Base-by-base conservation (phyloP, 106 monocot genomes). In the Xerophyta viscosa region DNA sequence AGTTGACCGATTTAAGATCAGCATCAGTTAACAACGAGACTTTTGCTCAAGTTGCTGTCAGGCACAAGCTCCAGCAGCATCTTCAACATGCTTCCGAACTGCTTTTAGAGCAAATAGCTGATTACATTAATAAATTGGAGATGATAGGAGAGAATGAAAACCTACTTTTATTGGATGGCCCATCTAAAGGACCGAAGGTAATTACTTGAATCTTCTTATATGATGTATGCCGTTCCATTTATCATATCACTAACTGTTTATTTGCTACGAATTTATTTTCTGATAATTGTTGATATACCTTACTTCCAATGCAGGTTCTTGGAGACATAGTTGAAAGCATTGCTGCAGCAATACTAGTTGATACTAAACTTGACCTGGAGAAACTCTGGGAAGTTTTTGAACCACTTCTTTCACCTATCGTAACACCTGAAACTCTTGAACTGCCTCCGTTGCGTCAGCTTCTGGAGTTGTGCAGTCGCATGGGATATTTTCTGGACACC, bases 281-380 rank as follows among this genome's bases (percentile, higher is more conserved):
- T n/a, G n/a, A n/a, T n/a, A n/a, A n/a, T n/a, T n/a, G n/a, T n/a
- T n/a, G n/a, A n/a, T n/a, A n/a, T n/a, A n/a, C n/a, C n/a, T n/a
- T n/a, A n/a, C n/a, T n/a, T n/a, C n/a, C n/a, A n/a, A 14, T 62
- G n/a, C 65, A 90, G 90, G 90, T 77, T 50, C 90, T 98, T 53
- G 90, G 82, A 29, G 98, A 98, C 41, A 65, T 98, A 6, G 61
- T 98, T 31, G 98, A 98, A 71, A 98, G 98, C 61, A 98, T 98
- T 57, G 88, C 74, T 13, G 98, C 82, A 20, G 98, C 98, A 24
- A 61, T 90, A 11, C 37, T 98, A 23, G 68, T 98, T 23, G 98
- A 98, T 69, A 66, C 79, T 24, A 72, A 67, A 7, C 74, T 98
- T 13, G 29, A 77, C 41, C 43, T 98, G 17, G 52, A 62, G 46